Conservation (phyloP, 495 filamentous ascomycete genomes). For the Hypoxylon subgilvum region DNA sequence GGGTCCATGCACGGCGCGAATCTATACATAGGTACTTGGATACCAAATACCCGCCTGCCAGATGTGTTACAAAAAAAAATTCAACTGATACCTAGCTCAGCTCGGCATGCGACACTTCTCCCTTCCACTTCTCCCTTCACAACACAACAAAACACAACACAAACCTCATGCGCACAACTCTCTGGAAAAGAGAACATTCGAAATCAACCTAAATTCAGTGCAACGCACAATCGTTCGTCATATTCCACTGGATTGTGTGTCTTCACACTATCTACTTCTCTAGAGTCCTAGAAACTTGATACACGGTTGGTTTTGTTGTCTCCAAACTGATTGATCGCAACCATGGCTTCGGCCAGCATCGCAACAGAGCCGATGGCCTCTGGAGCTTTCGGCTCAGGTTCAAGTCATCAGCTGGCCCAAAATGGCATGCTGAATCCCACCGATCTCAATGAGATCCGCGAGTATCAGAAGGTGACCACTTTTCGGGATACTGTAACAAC, state of each 20-base stretch:
- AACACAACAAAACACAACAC: too few relatives aligned
- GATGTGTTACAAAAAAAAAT: slow-evolving; percentile 2
- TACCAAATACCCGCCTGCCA: background rate
- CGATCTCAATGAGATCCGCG: slow-evolving; percentile 51
- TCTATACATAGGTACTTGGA: background rate
- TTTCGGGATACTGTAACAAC: slow-evolving; percentile 78
- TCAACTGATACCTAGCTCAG: background rate
- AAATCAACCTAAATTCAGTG: slow-evolving; percentile 3
- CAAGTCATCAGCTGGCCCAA: slow-evolving; percentile 15
- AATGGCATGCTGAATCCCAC: slow-evolving; percentile 31
- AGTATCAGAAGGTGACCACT: slow-evolving; percentile 75
- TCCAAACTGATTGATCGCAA: slow-evolving; percentile 17
- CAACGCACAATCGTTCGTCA: slow-evolving; percentile 6
- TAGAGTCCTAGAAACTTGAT: slow-evolving; percentile 10
- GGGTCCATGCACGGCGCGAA: slow-evolving; percentile 15
- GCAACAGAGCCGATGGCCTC: slow-evolving; percentile 20
- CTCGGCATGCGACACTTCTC: slow-evolving; percentile 35
- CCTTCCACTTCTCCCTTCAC: slow-evolving; percentile 8
- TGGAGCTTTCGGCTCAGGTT: background rate
- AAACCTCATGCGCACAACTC: slow-evolving; percentile 11
- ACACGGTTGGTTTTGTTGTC: slow-evolving; percentile 12
- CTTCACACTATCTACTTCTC: slow-evolving; percentile 1
- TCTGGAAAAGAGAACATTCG: slow-evolving; percentile 1
- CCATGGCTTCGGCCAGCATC: slow-evolving; percentile 34
- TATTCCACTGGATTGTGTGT: slow-evolving; percentile 15